Evolutionary conservation across 2,329 filamentous ascomycete species (phyloP).

Genomic region (Ophiostoma australiae): DNA sequence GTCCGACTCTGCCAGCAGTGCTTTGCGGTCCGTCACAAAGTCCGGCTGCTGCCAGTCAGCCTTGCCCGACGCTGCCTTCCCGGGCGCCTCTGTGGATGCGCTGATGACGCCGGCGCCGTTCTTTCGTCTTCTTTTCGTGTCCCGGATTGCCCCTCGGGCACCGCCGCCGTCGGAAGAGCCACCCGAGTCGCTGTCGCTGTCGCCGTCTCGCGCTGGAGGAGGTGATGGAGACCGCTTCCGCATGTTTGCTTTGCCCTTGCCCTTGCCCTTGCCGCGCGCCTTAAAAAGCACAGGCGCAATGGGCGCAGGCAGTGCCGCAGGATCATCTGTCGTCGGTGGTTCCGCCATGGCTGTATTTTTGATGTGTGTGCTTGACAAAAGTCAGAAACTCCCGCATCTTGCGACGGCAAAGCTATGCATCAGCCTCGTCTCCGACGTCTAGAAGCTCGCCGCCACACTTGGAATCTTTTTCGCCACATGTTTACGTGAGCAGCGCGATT

Average conservation of each 20-base stretch:
- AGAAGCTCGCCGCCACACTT: slow-evolving; percentile 3
- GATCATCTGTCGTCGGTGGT: slow-evolving; percentile 15
- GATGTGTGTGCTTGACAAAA: background rate
- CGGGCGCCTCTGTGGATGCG: slow-evolving; percentile 35
- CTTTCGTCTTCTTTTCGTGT: slow-evolving; percentile 71
- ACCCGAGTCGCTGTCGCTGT: slow-evolving; percentile 55
- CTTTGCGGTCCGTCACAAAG: slow-evolving; percentile 52
- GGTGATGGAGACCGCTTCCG: slow-evolving; percentile 78
- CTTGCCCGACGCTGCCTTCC: background rate
- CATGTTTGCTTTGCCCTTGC: slow-evolving; percentile 61
- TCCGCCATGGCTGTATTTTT: slow-evolving; percentile 20
- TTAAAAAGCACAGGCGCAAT: slow-evolving; percentile 63
- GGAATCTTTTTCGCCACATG: background rate
- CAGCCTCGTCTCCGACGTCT: background rate
- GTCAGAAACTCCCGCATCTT: background rate
- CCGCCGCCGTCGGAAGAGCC: slow-evolving; percentile 63
- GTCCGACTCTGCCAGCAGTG: slow-evolving; percentile 62
- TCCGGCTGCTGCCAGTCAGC: slow-evolving; percentile 34
- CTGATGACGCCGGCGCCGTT: slow-evolving; percentile 39
- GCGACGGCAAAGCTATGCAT: too few species aligned
- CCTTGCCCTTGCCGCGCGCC: slow-evolving; percentile 67
- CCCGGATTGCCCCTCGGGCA: slow-evolving; percentile 50
- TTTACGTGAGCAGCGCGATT: background rate
- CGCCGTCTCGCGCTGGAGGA: slow-evolving; percentile 58
- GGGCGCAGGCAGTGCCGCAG: slow-evolving; percentile 31